Evolutionary conservation across 2,329 filamentous ascomycete species (phyloP).

Genomic region (Penicillium janthinellum): DNA sequence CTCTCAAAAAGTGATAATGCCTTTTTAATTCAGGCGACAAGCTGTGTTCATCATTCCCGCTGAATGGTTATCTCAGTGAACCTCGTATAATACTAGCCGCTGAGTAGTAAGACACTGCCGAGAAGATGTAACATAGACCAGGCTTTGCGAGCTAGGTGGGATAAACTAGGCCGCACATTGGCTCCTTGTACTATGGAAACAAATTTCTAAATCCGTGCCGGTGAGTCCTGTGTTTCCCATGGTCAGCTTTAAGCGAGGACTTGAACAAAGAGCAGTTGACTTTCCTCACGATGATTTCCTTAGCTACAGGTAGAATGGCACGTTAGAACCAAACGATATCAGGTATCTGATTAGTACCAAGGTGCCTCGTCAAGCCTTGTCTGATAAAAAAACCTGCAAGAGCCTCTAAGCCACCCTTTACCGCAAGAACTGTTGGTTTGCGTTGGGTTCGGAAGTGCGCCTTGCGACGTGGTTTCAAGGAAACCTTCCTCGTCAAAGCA

Average conservation of each 20-base stretch:
- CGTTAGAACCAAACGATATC: neutral
- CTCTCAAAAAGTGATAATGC: too few species aligned
- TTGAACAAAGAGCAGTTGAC: constrained; percentile 17
- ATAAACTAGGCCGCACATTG: constrained; percentile 4
- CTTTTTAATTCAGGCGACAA: too few species aligned
- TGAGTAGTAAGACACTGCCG: constrained; percentile 1
- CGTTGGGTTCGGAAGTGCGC: neutral
- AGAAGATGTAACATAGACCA: constrained; percentile 7
- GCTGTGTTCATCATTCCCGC: too few species aligned
- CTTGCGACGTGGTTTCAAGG: neutral
- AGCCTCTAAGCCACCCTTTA: neutral
- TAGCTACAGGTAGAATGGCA: neutral
- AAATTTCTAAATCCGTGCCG: neutral
- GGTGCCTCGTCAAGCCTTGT: neutral
- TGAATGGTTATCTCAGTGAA: neutral
- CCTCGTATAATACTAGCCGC: constrained; percentile 6
- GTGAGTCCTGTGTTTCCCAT: constrained; percentile 2
- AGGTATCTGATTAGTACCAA: too few species aligned
- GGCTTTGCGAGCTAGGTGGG: constrained; percentile 9
- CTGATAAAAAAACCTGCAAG: neutral
- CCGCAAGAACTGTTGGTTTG: neutral
- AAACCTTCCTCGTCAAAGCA: neutral
- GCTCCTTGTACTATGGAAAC: neutral
- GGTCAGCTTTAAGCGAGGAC: constrained; percentile 1
- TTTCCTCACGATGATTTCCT: neutral